phyloP scores from a whole-genome alignment of 1,284 basidiomycete genomes.

The Clitocybe nebularis region DNA sequence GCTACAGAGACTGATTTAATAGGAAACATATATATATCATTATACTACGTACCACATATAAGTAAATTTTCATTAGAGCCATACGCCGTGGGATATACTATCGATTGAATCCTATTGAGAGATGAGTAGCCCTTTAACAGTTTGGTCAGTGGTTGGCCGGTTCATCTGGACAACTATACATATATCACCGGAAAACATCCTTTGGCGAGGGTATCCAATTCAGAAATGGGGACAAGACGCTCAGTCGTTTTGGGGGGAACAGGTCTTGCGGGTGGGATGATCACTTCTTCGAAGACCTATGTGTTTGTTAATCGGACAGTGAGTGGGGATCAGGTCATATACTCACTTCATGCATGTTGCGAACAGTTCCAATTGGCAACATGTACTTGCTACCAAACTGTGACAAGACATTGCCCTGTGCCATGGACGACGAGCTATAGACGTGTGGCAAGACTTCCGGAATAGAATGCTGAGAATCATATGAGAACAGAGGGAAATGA shows the following conservation, averaged over 20 bases:
- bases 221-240: constrained; percentile 67
- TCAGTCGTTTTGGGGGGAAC: constrained; percentile 78
- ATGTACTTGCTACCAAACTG: constrained; percentile 75
- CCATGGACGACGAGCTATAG: constrained; percentile 68
- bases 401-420: constrained; percentile 68
- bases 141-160: constrained; percentile 2
- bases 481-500: too few species aligned
- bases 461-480: constrained; percentile 48
- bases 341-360: constrained; percentile 62
- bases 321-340: not conserved
- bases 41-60: constrained; percentile 73
- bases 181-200: constrained; percentile 80
- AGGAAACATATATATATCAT: constrained; percentile 2
- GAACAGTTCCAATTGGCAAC: constrained; percentile 81
- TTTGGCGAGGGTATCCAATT: constrained; percentile 76
- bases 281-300: constrained; percentile 79
- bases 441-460: constrained; percentile 84
- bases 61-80: constrained; percentile 95
- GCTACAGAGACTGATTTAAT: constrained; percentile 41
- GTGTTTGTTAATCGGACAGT: not conserved
- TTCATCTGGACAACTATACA: not conserved
- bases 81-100: constrained; percentile 93
- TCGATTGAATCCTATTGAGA: constrained; percentile 94
- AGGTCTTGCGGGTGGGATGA: constrained; percentile 80
- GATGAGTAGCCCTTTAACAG: constrained; percentile 73